Evolutionary conservation across 2,329 filamentous ascomycete species (phyloP).

Genomic region (Exophiala phaeomuriformis): DNA sequence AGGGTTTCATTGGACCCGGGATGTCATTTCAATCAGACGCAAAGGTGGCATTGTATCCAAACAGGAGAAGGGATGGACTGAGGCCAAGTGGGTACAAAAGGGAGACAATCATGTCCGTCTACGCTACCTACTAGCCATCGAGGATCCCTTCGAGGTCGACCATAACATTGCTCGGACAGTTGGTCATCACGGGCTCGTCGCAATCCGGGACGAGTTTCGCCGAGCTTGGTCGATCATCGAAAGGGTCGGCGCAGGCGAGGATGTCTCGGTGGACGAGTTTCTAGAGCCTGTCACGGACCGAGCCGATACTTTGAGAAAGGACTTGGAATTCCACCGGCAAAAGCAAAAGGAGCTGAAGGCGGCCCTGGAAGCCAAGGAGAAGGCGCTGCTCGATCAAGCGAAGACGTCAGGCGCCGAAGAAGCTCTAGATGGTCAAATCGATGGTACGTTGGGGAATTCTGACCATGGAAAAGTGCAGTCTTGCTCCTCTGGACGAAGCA

Average conservation of each 20-base stretch:
- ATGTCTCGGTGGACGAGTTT: conserved; percentile 31
- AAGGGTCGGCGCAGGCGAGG: conserved; percentile 12
- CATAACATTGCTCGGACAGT: conserved; percentile 87
- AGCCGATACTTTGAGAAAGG: conserved; percentile 25
- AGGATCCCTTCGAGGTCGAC: conserved; percentile 81
- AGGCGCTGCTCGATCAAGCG: conserved; percentile 10
- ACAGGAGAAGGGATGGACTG: conserved; percentile 74
- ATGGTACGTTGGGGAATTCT: conserved; percentile 24
- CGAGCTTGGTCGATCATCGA: conserved; percentile 61
- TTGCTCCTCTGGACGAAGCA: background rate
- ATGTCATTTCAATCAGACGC: conserved; percentile 71
- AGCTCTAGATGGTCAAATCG: conserved; percentile 10
- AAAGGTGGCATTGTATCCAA: conserved; percentile 65
- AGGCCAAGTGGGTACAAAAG: conserved; percentile 53
- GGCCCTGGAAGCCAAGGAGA: conserved; percentile 22
- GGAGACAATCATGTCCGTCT: conserved; percentile 66
- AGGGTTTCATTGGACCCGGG: conserved; percentile 70
- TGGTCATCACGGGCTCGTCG: conserved; percentile 70
- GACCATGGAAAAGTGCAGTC: conserved; percentile 4
- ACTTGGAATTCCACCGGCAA: conserved; percentile 21
- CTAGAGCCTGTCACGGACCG: conserved; percentile 24
- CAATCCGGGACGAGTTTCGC: conserved; percentile 77
- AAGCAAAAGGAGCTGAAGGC: conserved; percentile 21
- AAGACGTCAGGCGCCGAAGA: conserved; percentile 7
- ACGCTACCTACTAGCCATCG: conserved; percentile 79